Base-by-base conservation (phyloP, 768 basidiomycete species). In the Amanita exitialis region DNA sequence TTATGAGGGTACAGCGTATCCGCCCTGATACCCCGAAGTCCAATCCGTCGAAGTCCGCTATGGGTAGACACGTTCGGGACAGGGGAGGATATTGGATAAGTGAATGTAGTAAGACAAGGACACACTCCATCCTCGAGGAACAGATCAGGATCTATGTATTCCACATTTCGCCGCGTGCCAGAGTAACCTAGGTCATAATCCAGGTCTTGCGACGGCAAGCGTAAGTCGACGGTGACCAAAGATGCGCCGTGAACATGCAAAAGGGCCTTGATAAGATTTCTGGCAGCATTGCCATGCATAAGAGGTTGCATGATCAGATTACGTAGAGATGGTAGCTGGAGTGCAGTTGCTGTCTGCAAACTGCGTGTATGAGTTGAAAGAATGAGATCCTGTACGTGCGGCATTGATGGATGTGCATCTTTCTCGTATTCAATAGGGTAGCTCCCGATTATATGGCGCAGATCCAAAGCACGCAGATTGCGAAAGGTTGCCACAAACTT, bases 1-100 rank as follows among this genome's bases (percentile, higher is more conserved):
- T 70, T 70, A 56, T 70, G 68, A 23, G 73, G 72, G 58, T 74
- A 74, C 38, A 80, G 65, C 38, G 60, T 57, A 32, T 73, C 69
- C 6, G 71, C 62, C 36, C 63, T 63, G 32, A 76, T 62, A 20
- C 71, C 71, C 20, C 71, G 69, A 45, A 79, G 59, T 12, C 73
- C 76, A 48, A 77, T 71, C 44, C 72, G 70, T 27, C 74, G 73
- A 38, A 80, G 64, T 20, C 66, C 56, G 21, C 62, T 61, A 51
- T 69, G 69, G 18, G 57, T 53, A 48, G 61, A 56, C 36, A 61
- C 49, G n/a, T 57, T 53, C 13, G 68, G 53, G 10, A 57, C 52
- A 7, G 70, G 64, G 10, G 72, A 66, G 16, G 61, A 64, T 30
- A 65, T 62, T 42, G 69, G 67, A 53, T 73, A 78, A 6, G 70